Evolutionary conservation across 768 basidiomycete species (phyloP).

Genomic region (Russula dissimulans): DNA sequence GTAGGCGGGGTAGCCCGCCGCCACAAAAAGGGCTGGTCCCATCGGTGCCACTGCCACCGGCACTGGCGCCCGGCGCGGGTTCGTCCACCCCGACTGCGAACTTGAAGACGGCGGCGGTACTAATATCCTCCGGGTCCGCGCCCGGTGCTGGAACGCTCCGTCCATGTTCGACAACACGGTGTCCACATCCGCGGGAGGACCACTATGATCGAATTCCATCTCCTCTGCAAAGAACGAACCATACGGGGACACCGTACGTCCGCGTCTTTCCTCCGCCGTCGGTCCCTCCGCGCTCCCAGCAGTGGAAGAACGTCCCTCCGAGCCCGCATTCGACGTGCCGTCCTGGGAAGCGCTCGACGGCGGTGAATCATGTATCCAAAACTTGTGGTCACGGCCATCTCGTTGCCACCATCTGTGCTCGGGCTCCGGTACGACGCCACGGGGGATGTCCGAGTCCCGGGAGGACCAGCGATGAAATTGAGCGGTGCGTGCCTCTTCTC

Average conservation of each 20-base stretch:
- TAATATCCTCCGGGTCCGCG: background rate
- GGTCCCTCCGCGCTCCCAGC: background rate
- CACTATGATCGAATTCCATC: conserved; percentile 3
- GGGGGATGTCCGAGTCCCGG: background rate
- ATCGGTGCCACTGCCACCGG: too few relatives aligned
- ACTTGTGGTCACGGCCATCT: background rate
- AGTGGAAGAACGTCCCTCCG: background rate
- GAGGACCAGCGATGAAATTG: background rate
- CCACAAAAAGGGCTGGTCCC: background rate
- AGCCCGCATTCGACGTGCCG: background rate
- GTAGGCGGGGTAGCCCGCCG: background rate
- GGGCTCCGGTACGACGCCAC: background rate
- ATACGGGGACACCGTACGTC: conserved; percentile 3
- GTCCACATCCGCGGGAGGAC: background rate
- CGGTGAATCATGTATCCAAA: conserved; percentile 1
- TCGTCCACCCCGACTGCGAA: too few relatives aligned
- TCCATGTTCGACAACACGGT: background rate
- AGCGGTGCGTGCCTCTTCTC: background rate
- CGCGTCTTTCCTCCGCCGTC: background rate
- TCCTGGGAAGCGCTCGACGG: conserved; percentile 1
- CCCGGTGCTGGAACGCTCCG: background rate
- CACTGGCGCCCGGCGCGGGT: too few relatives aligned
- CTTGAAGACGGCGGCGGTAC: too few relatives aligned
- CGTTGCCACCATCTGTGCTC: background rate
- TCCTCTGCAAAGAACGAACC: conserved; percentile 12